These are phyloP conservation scores for Leptographium lundbergii DNA, from an alignment of 2,329 filamentous ascomycete genomes.

Conservation along the genomic window DNA sequence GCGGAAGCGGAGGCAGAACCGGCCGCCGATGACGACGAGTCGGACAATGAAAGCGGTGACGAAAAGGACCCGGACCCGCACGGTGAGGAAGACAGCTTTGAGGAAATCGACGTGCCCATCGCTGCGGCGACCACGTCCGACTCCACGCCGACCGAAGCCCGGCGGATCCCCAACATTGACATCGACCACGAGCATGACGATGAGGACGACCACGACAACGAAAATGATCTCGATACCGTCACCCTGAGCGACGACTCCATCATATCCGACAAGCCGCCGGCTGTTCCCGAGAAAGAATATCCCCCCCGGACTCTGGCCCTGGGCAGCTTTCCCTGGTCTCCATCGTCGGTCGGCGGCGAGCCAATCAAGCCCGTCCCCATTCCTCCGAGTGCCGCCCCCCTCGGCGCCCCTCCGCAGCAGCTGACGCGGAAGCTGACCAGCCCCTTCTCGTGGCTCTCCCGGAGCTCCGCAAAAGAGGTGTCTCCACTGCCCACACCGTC, in stretches of 20 bases:
- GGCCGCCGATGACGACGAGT: conserved; percentile 12
- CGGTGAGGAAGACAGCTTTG: conserved; percentile 6
- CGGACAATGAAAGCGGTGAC: conserved; percentile 18
- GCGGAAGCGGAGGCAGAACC: conserved; percentile 13
- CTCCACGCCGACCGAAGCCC: neutral
- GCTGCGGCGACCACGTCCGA: neutral
- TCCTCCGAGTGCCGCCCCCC: conserved; percentile 14
- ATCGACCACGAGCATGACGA: conserved; percentile 27
- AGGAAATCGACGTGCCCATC: conserved; percentile 10
- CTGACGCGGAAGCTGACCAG: conserved; percentile 62
- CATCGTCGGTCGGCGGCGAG: conserved; percentile 26
- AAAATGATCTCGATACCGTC: conserved; percentile 41
- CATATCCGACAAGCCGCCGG: conserved; percentile 12
- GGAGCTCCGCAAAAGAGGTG: conserved; percentile 49
- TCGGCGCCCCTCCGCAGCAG: conserved; percentile 23
- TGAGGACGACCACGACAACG: conserved; percentile 13
- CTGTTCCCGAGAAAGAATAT: conserved; percentile 2
- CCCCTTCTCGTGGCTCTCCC: conserved; percentile 76
- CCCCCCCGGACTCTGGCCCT: conserved; percentile 45
- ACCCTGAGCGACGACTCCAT: conserved; percentile 48
- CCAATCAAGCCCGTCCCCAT: conserved; percentile 29
- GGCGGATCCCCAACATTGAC: conserved; percentile 22
- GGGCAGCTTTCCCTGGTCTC: conserved; percentile 63
- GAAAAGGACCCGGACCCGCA: conserved; percentile 15
- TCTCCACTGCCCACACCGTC: conserved; percentile 31